Base-by-base conservation (phyloP, 2,329 filamentous ascomycete species). In the Penicillium frequentans region DNA sequence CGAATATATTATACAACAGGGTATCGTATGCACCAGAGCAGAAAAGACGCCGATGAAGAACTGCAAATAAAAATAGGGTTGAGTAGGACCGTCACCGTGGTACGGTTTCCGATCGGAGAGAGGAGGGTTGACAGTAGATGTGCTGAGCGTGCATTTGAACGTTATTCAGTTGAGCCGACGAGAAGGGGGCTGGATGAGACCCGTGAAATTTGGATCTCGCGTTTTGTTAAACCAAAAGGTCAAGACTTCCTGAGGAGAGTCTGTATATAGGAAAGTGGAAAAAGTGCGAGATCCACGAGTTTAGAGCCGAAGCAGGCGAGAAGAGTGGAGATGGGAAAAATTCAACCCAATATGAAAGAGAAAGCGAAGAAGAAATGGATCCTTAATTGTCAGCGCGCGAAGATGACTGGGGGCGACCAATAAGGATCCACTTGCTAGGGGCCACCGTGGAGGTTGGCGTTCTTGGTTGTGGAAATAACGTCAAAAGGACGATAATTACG, bases 1-100 rank as follows among this genome's bases (percentile, higher is more conserved):
- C 70, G 66, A 63, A 65, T 74, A 73, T 76, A 76, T 76, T 76
- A 70, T 77, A 77, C 74, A 77, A 77, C 73, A 77, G 73, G 74
- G 75, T 77, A 77, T 76, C 73, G 68, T 68, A 50, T 50, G 64
- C 65, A 65, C 54, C 59, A 56, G 70, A 68, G 66, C 60, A 64
- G 67, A 68, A 70, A 66, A 61, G 71, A 73, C 70, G 69, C 71
- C 70, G 68, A 67, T 59, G 53, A 56, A 63, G 58, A 59, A 62
- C 49, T 59, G 55, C 52, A 60, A 24, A 16, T 45, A 14, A 58
- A 39, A 53, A 58, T 57, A 66, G 61, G 58, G 59, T 62, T 37
- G 58, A 65, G 57, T 64, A 70, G 62, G 68, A 71, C 73, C 71
- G 75, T 78, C 75, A 77, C 74, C 75, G 74, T 58, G 70, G 75